Evolutionary conservation across 106 monocot genomes (phyloP).

Genomic region (Amphibolis antarctica): DNA sequence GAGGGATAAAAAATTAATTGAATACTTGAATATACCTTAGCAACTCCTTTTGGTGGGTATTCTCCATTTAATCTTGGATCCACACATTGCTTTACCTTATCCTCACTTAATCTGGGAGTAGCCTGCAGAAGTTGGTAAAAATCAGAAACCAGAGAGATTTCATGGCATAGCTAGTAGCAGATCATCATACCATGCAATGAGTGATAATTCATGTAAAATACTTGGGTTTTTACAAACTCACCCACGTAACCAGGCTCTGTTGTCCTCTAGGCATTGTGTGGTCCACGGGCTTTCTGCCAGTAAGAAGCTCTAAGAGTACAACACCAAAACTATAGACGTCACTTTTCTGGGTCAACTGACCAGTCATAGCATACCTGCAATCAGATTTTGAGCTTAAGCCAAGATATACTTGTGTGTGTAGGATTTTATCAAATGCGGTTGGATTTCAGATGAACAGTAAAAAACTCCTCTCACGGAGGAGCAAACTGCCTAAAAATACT

Average conservation of each 20-base stretch:
- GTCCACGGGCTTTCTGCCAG: slow-evolving; percentile 89
- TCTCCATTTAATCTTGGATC: slow-evolving; percentile 84
- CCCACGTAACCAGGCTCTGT: slow-evolving; percentile 99
- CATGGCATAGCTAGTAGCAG: no score
- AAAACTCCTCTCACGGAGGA: no score
- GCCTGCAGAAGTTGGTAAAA: slow-evolving; percentile 34
- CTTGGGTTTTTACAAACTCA: slow-evolving; percentile 13
- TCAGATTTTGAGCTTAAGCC: no score
- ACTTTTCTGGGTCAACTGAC: slow-evolving; percentile 82
- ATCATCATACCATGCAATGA: no score
- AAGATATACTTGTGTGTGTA: no score
- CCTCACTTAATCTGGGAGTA: slow-evolving; percentile 85
- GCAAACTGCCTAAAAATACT: no score
- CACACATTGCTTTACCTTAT: slow-evolving; percentile 95
- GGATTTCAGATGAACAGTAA: no score
- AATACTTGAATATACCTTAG: slow-evolving; percentile 40
- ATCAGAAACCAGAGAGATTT: background rate
- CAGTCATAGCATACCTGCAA: slow-evolving; percentile 92
- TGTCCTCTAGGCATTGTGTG: slow-evolving; percentile 97
- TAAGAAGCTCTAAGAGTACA: no score
- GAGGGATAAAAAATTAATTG: background rate
- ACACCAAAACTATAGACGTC: no score
- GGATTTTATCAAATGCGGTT: no score
- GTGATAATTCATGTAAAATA: background rate
- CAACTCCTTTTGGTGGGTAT: slow-evolving; percentile 90